Percentiles rank a stretch among this genome's conserved stretches.
Conservation (phyloP, 2,329 filamentous ascomycete genomes). For the Monosporascus sp. region DNA sequence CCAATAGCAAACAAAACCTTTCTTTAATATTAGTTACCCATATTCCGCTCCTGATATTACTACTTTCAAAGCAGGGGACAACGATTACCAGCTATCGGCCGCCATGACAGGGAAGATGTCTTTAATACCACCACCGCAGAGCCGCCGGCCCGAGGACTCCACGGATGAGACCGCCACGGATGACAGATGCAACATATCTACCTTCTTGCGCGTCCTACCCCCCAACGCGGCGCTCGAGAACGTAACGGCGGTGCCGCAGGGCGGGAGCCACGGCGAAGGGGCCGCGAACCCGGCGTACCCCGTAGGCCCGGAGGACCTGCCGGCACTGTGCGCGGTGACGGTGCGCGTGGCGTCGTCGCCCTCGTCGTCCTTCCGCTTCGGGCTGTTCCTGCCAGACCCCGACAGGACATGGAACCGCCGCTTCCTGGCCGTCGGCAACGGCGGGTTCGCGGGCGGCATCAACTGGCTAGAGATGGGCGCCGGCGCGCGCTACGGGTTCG, state of each 20-base stretch:
- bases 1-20: no score
- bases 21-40: no score
- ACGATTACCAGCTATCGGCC: no score
- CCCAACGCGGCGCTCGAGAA: conserved; percentile 21
- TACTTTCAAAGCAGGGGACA: no score
- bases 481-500: conserved; percentile 33
- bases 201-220: conserved; percentile 20
- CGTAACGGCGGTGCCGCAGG: conserved; percentile 22
- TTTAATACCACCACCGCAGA: background rate
- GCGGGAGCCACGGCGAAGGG: conserved; percentile 33
- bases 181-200: conserved; percentile 9
- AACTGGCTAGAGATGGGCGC: conserved; percentile 30
- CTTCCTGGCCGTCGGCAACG: conserved; percentile 33
- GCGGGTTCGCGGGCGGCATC: conserved; percentile 32
- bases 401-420: conserved; percentile 28
- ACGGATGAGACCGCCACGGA: conserved; percentile 3
- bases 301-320: conserved; percentile 30
- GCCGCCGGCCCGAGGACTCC: background rate
- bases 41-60: no score
- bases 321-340: conserved; percentile 33
- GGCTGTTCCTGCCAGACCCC: conserved; percentile 30
- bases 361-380: conserved; percentile 30
- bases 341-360: conserved; percentile 27
- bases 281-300: conserved; percentile 28
- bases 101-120: no score